A percentile compares a stretch with the other conserved stretches of the same genome.
Conservation (phyloP, 1,284 basidiomycete species). For the Trichosporon coremiiforme region DNA sequence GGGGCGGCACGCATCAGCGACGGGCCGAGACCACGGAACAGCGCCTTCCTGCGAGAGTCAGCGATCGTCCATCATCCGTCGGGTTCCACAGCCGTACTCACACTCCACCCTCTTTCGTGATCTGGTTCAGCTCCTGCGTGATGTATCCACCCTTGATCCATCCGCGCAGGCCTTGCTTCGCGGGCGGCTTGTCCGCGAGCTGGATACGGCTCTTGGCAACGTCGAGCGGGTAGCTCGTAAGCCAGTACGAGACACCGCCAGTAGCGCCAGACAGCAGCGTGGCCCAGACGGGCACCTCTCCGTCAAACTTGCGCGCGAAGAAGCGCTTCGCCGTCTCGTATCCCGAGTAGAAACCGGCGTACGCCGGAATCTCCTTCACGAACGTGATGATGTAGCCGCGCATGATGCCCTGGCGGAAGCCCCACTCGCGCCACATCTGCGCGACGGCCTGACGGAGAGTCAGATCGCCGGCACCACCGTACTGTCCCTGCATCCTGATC, state of each 20-base stretch:
- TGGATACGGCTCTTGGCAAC: conserved; percentile 90
- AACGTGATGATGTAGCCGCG: conserved; percentile 97
- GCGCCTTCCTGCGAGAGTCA: conserved; percentile 61
- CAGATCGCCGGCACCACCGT: conserved; percentile 68
- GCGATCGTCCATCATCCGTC: conserved; percentile 17
- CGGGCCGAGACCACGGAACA: conserved; percentile 73
- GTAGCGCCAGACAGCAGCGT: conserved; percentile 80
- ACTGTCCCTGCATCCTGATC: conserved; percentile 89
- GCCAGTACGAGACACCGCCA: conserved; percentile 92
- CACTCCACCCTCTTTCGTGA: conserved; percentile 75
- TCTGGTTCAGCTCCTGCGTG: conserved; percentile 65
- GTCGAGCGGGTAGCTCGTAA: conserved; percentile 87
- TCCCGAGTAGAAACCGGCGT: conserved; percentile 74
- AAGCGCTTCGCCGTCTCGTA: conserved; percentile 86
- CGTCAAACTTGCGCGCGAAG: conserved; percentile 58
- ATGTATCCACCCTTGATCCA: conserved; percentile 67
- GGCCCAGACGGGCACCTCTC: conserved; percentile 81
- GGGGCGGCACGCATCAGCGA: conserved; percentile 77
- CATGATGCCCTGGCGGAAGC: conserved; percentile 86
- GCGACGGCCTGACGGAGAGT: conserved; percentile 68
- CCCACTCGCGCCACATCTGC: conserved; percentile 84
- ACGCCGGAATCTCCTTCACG: conserved; percentile 88
- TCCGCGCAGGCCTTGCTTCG: conserved; percentile 59
- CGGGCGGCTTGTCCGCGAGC: conserved; percentile 72
- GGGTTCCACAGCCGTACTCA: conserved; percentile 48